Evolutionary conservation across 1,284 basidiomycete genomes (phyloP), one percentile per base, ranked within the genome.

Genomic region (Ganoderma resinaceum): DNA sequence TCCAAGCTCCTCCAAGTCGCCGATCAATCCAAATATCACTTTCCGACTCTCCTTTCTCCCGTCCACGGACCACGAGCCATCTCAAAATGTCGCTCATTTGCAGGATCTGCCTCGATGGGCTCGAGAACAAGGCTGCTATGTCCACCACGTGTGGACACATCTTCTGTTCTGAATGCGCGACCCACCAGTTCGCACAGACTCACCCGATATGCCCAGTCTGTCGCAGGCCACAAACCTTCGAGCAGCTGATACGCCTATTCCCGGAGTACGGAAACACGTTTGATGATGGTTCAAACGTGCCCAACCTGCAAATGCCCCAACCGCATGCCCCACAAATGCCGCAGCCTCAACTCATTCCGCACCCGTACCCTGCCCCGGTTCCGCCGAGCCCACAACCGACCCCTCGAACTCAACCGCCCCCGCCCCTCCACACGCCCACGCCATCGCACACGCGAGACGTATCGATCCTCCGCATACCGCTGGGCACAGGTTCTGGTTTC

Each of bases 81-180:
- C n/a, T n/a, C 55, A 31, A 20, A 37, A 60, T 60, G 58, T 38
- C 37, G 4, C 26, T 40, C 35, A 60, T 60, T 38, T 76, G 75
- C 70, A 68, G 63, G 35, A 76, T 76, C 16, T 76, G 75, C 52
- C 60, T 74, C 33, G 75, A 76, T 16, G 57, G 40, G 9, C 63
- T 76, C 35, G 1, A 64, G 53, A 2, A 60, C 35, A 20, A 31
- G 14, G 18, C 71, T 68, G 11, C 71, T 2, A 66, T 72, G 35
- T 64, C 74, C 26, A 75, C 74, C 37, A 26, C 23, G 23, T 60
- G 58, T 38, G 58, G 58, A 11, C 58, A 60, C 26, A 40, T 60
- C 37, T 77, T 74, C 67, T 77, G 76, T 58, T 37, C 70, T 11
- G 74, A 74, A 37, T 76, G 75, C 59, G 72, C 75, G 6, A 69